Conservation (phyloP, 768 basidiomycete genomes). For the Coprinopsis marcescibilis region DNA sequence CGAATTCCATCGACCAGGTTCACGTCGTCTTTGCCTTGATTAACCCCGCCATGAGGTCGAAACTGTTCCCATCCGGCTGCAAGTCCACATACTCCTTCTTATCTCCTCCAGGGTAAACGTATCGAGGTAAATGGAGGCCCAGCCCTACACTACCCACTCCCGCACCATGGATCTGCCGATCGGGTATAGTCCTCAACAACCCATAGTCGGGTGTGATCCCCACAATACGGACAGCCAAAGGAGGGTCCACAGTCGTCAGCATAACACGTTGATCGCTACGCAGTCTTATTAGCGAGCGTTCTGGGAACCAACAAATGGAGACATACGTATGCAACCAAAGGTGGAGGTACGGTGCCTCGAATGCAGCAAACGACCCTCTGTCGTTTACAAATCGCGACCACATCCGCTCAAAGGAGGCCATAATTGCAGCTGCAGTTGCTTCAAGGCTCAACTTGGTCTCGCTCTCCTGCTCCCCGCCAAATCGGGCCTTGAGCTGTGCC, state of each 20-base stretch:
- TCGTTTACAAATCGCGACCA: slow-evolving; percentile 68
- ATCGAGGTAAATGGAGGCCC: not conserved
- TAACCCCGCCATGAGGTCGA: slow-evolving; percentile 88
- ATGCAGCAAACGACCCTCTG: slow-evolving; percentile 71
- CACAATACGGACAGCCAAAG: slow-evolving; percentile 63
- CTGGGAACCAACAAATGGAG: not conserved
- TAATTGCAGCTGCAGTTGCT: slow-evolving; percentile 63
- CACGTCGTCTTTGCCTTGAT: slow-evolving; percentile 47
- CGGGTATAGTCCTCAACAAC: slow-evolving; percentile 73
- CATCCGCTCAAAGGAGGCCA: slow-evolving; percentile 71
- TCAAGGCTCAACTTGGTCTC: slow-evolving; percentile 83
- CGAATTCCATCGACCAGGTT: not conserved
- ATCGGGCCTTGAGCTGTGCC: slow-evolving; percentile 48
- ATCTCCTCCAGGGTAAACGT: slow-evolving; percentile 12
- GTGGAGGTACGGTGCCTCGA: slow-evolving; percentile 71
- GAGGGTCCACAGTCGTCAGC: slow-evolving; percentile 70
- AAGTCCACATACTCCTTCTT: slow-evolving; percentile 69
- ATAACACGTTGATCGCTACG: slow-evolving; percentile 80
- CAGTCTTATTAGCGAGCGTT: no score
- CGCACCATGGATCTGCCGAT: slow-evolving; percentile 21
- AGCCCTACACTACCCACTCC: not conserved
- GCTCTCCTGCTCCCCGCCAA: slow-evolving; percentile 18
- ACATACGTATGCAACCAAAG: slow-evolving; percentile 93
- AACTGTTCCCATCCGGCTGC: slow-evolving; percentile 96
- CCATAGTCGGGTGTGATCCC: slow-evolving; percentile 89